Percentiles rank a stretch among this genome's conserved stretches.
phyloP scores from a whole-genome alignment of 148 eudicot species.

The Rhododendron ovatum region DNA sequence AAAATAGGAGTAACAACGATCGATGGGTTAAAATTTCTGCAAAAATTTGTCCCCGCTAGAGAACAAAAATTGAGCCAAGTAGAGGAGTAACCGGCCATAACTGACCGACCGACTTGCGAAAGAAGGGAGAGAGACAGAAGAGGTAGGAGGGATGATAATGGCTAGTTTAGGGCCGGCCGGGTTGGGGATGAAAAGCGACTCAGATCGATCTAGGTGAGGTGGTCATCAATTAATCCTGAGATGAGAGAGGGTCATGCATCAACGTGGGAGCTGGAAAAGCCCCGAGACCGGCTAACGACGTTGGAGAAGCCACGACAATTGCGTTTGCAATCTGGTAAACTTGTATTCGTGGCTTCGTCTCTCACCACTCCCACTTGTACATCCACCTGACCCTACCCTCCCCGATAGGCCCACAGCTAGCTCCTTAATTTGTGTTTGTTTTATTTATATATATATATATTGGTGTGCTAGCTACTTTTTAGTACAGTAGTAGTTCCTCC shows the following conservation, averaged over 20 bases:
- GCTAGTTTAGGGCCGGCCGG: background rate
- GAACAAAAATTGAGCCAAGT: background rate
- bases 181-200: background rate
- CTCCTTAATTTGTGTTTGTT: no score
- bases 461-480: no score
- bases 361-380: background rate
- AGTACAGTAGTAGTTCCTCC: no score
- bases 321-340: background rate
- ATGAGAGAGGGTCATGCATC: background rate
- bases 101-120: background rate
- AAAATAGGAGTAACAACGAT: no score
- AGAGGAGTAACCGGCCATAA: background rate
- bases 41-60: background rate
- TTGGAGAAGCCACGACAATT: slow-evolving; percentile 28
- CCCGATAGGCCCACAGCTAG: no score
- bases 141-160: background rate
- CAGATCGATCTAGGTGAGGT: background rate
- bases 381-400: background rate
- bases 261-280: slow-evolving; percentile 33
- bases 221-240: background rate
- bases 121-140: background rate
- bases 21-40: background rate
- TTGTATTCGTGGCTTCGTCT: slow-evolving; percentile 32
- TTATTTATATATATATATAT: no score
- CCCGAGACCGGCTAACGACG: slow-evolving; percentile 25